Evolutionary conservation across 2,329 filamentous ascomycete genomes (phyloP), one percentile per base, ranked within the genome.

Genomic region (Aspergillus quadrilineatus): DNA sequence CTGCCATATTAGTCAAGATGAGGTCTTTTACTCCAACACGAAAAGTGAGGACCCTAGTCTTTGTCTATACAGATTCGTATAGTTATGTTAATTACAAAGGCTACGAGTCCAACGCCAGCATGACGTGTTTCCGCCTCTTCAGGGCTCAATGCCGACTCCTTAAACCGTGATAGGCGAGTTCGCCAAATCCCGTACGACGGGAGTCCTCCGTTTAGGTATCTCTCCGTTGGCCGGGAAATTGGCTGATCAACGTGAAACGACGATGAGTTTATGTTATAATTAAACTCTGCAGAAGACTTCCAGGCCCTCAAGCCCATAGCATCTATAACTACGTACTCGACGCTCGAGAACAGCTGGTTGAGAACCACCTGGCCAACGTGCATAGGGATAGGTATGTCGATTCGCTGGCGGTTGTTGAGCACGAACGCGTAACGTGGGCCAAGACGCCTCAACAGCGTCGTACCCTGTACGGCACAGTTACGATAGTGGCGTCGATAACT

Each of bases 91-190:
- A 17, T 22, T 37, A 12, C 34, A 37, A 12, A 37, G 34, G 34
- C 34, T 14, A 14, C 34, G 34, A 15, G 15, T 15, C 29, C 39
- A 44, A 28, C 8, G 32, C 48, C 26, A 42, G 14, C 37, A 42
- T 50, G 48, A 50, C 48, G 49, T 50, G 47, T 51, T 43, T 41
- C 37, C 28, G n/a, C 49, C 39, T 51, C 39, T 43, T 34, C 37
- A 51, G 26, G 46, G 49, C 49, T 50, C 17, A 14, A 50, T 26
- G 4, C 34, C 10, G 36, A 41, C 22, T 28, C 3, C 4, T 12
- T 51, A 4, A 26, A n/a, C 36, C 45, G 15, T 37, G 45, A 48
- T 48, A 37, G 45, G 45, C n/a, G 30, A 45, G 14, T 30, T 45
- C 8, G 10, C 43, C 28, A 10, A 14, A 37, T 37, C 34, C 34